Evolutionary conservation across 495 filamentous ascomycete genomes (phyloP).

Genomic region (Trichoderma orchidacearum): DNA sequence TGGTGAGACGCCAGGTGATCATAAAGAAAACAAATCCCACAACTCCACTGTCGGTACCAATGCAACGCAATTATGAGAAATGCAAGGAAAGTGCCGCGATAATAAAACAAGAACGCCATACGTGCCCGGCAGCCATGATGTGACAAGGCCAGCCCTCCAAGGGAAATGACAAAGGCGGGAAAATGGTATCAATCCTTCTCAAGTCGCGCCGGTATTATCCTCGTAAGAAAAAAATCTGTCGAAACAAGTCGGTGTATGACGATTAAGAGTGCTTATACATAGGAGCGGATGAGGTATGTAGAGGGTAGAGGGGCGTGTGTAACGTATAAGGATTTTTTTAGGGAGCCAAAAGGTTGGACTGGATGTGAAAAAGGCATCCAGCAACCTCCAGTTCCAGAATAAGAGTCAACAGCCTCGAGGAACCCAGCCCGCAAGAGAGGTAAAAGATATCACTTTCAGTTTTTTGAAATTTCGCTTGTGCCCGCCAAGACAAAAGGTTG

Average conservation of each 20-base stretch:
- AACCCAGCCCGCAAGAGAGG: slow-evolving; percentile 6
- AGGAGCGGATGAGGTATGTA: neutral
- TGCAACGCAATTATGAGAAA: slow-evolving; percentile 1
- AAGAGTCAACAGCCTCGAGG: neutral
- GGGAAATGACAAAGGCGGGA: neutral
- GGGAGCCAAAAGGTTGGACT: neutral
- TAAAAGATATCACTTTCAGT: slow-evolving; percentile 20
- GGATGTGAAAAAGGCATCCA: neutral
- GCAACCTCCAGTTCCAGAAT: neutral
- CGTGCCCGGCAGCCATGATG: neutral
- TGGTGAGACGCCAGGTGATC: neutral
- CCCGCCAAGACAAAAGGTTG: slow-evolving; percentile 25
- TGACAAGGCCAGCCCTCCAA: neutral
- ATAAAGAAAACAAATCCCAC: slow-evolving; percentile 1
- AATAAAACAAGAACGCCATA: slow-evolving; percentile 1
- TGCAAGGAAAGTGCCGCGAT: neutral
- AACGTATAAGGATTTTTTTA: neutral
- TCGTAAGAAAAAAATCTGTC: slow-evolving; percentile 2
- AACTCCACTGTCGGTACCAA: slow-evolving; percentile 1
- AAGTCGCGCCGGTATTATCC: slow-evolving; percentile 3
- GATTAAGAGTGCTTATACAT: slow-evolving; percentile 4
- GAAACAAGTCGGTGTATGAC: slow-evolving; percentile 4
- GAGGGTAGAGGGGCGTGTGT: neutral
- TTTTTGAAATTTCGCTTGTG: slow-evolving; percentile 14
- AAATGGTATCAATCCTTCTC: slow-evolving; percentile 6